Evolutionary conservation across 2,329 filamentous ascomycete species (phyloP).

Genomic region (Hymenoscyphus infarciens): DNA sequence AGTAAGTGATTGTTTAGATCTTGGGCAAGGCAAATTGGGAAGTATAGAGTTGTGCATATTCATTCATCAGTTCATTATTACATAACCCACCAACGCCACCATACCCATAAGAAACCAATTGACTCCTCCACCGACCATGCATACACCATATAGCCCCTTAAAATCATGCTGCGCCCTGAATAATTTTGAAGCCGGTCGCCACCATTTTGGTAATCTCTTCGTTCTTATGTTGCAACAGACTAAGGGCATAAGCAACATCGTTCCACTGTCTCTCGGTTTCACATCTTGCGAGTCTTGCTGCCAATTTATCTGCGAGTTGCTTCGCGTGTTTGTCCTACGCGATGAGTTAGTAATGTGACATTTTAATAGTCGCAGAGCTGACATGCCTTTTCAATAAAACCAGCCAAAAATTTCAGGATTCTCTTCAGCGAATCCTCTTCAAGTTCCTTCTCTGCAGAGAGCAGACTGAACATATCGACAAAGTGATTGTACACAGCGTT

Average conservation of each 20-base stretch:
- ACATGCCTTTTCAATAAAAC: constrained; percentile 93
- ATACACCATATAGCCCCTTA: background rate
- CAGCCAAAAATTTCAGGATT: constrained; percentile 88
- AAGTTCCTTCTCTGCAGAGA: constrained; percentile 76
- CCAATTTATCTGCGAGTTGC: constrained; percentile 88
- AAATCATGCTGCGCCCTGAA: constrained; percentile 56
- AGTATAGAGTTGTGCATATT: background rate
- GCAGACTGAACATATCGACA: constrained; percentile 94
- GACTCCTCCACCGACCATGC: background rate
- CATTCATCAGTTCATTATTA: constrained; percentile 5
- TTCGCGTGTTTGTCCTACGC: constrained; percentile 91
- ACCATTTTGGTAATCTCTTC: constrained; percentile 80
- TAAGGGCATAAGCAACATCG: constrained; percentile 89
- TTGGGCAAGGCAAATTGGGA: background rate
- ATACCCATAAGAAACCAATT: background rate
- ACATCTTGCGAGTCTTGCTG: constrained; percentile 77
- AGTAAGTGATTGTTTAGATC: too few species aligned
- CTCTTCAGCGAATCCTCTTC: constrained; percentile 82
- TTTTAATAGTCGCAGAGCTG: background rate
- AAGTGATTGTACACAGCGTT: constrained; percentile 99
- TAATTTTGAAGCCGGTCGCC: constrained; percentile 70
- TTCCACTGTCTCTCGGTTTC: constrained; percentile 96
- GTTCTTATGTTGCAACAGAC: constrained; percentile 86
- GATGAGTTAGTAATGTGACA: constrained; percentile 21
- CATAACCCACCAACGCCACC: constrained; percentile 5